Conservation (phyloP, 2,329 filamentous ascomycete species). For the Pyricularia pennisetigena region DNA sequence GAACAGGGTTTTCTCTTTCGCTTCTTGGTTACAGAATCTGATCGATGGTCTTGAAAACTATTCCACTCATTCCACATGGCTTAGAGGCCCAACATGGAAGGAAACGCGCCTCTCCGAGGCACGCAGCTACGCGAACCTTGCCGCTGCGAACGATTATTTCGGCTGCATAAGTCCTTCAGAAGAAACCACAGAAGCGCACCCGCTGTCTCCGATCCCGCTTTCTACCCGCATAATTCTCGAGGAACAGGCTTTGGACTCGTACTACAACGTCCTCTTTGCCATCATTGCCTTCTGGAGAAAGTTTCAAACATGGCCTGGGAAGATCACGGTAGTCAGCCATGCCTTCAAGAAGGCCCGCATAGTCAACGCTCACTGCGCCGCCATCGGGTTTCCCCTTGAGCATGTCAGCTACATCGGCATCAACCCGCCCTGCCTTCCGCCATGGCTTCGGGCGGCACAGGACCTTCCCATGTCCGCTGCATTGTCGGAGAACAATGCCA, state of each 20-base stretch:
- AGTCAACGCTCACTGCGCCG: conserved; percentile 51
- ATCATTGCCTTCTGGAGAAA: conserved; percentile 44
- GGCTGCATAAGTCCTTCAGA: conserved; percentile 17
- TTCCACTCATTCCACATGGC: background rate
- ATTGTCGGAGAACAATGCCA: conserved; percentile 19
- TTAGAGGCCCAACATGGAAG: conserved; percentile 52
- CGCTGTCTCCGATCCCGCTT: conserved; percentile 18
- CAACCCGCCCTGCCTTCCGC: conserved; percentile 40
- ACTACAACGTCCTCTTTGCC: conserved; percentile 74
- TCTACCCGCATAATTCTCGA: conserved; percentile 47
- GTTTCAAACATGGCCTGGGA: conserved; percentile 37
- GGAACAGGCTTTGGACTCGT: conserved; percentile 70
- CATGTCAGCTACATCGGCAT: conserved; percentile 48
- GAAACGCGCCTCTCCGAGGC: conserved; percentile 51
- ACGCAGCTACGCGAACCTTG: conserved; percentile 49
- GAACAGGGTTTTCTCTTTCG: background rate
- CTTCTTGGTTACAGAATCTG: background rate
- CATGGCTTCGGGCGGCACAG: conserved; percentile 11
- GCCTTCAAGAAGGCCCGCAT: conserved; percentile 58
- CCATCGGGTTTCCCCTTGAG: conserved; percentile 42
- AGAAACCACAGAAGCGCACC: background rate
- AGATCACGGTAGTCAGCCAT: conserved; percentile 57
- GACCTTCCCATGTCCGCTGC: background rate
- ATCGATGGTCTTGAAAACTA: background rate
- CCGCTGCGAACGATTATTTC: conserved; percentile 35